phyloP scores from a whole-genome alignment of 116 monocot species.

The Iris pallida region DNA sequence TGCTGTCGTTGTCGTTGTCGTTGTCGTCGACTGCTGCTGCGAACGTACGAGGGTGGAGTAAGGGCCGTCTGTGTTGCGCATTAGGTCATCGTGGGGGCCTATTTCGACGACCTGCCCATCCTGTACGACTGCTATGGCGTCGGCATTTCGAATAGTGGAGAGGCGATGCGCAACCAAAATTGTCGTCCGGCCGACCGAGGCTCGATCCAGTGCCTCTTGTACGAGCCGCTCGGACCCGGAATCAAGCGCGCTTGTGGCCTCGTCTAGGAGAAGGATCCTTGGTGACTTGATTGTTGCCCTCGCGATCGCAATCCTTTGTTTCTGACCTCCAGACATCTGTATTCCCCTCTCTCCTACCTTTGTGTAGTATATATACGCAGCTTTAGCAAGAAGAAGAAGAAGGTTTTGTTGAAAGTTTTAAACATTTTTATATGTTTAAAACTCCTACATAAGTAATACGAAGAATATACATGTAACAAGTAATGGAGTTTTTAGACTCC shows the following conservation, averaged over 20 bases:
- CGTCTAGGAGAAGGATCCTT: constrained; percentile 74
- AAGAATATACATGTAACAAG: too few relatives aligned
- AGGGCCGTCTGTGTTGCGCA: constrained; percentile 25
- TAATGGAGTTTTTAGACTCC: too few relatives aligned
- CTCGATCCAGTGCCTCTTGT: constrained; percentile 62
- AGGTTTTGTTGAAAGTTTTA: too few relatives aligned
- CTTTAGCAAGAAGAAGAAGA: neutral
- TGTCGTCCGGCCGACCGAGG: constrained; percentile 59
- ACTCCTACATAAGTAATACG: too few relatives aligned
- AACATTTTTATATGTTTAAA: too few relatives aligned
- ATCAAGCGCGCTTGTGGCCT: constrained; percentile 86
- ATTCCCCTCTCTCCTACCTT: constrained; percentile 71
- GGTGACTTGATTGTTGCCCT: constrained; percentile 66
- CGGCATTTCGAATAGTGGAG: constrained; percentile 62
- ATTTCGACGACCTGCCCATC: constrained; percentile 44
- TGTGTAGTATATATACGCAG: neutral
- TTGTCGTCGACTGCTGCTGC: constrained; percentile 20
- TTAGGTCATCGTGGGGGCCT: constrained; percentile 65
- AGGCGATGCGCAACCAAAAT: constrained; percentile 79
- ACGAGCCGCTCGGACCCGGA: constrained; percentile 67
- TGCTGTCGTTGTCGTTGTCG: neutral
- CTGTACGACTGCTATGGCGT: constrained; percentile 59
- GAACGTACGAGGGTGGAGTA: constrained; percentile 52
- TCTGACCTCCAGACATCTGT: constrained; percentile 75
- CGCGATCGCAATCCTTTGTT: constrained; percentile 74